Evolutionary conservation across 2,329 filamentous ascomycete species (phyloP).

Genomic region (Fusarium sp.): DNA sequence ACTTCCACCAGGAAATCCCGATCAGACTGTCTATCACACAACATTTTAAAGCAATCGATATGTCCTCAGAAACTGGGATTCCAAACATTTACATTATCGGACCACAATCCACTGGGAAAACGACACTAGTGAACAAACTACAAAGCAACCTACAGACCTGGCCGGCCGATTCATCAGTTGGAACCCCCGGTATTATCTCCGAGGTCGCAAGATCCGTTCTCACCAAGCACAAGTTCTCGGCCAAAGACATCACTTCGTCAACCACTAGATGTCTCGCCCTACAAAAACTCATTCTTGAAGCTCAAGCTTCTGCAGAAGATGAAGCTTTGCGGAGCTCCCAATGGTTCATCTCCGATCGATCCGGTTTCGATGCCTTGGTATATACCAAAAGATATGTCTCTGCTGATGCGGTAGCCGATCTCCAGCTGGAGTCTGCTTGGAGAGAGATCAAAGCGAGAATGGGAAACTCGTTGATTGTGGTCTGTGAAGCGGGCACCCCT

Average conservation of each 20-base stretch:
- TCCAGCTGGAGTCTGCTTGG: conserved; percentile 45
- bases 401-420: conserved; percentile 34
- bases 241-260: neutral
- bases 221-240: neutral
- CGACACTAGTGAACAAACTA: conserved; percentile 55
- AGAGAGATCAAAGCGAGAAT: conserved; percentile 49
- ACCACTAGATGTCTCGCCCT: conserved; percentile 23
- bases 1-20: neutral
- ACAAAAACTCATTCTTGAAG: conserved; percentile 54
- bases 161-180: conserved; percentile 5
- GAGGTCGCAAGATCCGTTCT: neutral
- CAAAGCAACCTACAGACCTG: conserved; percentile 36
- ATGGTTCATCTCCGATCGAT: conserved; percentile 59
- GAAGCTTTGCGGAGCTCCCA: conserved; percentile 11
- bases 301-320: conserved; percentile 50
- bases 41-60: fast-evolving
- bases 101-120: conserved; percentile 60
- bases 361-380: conserved; percentile 56
- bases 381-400: conserved; percentile 53
- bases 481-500: conserved; percentile 50
- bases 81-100: conserved; percentile 57
- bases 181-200: conserved; percentile 11
- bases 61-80: neutral
- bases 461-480: conserved; percentile 50
- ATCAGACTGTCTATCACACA: fast-evolving